A percentile compares a stretch with the other conserved stretches of the same genome.
Conservation (phyloP, 768 basidiomycete genomes). For the Leccinellum luteum region DNA sequence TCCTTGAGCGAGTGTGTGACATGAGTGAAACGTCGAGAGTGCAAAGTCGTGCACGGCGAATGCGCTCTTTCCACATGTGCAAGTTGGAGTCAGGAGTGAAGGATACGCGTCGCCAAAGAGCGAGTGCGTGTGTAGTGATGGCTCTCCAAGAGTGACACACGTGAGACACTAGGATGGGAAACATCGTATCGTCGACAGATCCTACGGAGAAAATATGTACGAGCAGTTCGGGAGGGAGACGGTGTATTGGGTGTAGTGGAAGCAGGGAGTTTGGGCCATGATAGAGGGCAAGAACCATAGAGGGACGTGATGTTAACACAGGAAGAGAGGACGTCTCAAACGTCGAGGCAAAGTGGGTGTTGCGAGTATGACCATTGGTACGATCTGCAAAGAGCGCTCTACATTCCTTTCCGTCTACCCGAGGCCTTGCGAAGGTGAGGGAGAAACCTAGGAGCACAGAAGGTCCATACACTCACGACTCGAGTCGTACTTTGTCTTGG, state of each 20-base stretch:
- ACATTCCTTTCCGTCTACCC: conserved; percentile 20
- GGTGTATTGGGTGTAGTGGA: conserved; percentile 50
- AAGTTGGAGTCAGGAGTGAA: conserved; percentile 42
- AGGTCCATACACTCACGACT: conserved; percentile 28
- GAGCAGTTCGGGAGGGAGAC: conserved; percentile 63
- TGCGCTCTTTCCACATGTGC: conserved; percentile 61
- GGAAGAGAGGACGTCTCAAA: conserved; percentile 16
- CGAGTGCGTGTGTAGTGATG: conserved; percentile 56
- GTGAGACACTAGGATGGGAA: conserved; percentile 64
- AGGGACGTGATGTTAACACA: conserved; percentile 22
- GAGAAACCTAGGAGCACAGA: neutral
- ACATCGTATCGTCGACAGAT: conserved; percentile 50
- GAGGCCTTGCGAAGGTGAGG: conserved; percentile 15
- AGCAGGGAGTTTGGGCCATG: conserved; percentile 17
- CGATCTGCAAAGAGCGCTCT: conserved; percentile 20
- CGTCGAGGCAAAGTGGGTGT: conserved; percentile 13
- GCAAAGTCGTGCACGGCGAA: conserved; percentile 58
- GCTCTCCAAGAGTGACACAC: conserved; percentile 66
- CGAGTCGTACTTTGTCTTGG: conserved; percentile 37
- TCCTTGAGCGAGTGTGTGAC: conserved; percentile 28
- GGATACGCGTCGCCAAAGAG: conserved; percentile 62
- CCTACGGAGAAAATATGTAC: conserved; percentile 62
- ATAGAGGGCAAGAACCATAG: conserved; percentile 28
- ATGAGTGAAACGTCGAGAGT: conserved; percentile 59
- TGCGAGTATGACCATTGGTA: conserved; percentile 18